These are phyloP conservation scores for Fusarium domesticum DNA, from an alignment of 2,329 filamentous ascomycete genomes.

Conservation along the genomic window DNA sequence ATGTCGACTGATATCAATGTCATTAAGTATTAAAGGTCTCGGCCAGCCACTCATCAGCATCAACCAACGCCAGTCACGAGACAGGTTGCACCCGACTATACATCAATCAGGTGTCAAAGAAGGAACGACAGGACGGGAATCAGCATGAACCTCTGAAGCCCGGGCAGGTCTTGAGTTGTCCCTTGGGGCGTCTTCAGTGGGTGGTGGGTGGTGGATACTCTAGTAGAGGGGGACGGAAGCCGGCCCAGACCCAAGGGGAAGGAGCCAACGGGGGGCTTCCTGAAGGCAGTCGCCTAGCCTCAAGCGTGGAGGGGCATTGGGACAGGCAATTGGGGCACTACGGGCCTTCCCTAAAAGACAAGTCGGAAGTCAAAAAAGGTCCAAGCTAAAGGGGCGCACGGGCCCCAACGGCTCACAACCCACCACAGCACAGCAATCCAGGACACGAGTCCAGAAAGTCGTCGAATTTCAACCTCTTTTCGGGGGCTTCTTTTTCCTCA, in stretches of 20 bases:
- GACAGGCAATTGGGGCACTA: too few species aligned
- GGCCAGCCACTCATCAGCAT: too few species aligned
- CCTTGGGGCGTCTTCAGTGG: background rate
- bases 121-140: too few species aligned
- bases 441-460: constrained; percentile 29
- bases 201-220: background rate
- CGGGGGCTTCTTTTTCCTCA: constrained; percentile 16
- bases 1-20: too few species aligned
- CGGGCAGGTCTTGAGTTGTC: too few species aligned
- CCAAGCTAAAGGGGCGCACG: constrained; percentile 17
- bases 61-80: too few species aligned
- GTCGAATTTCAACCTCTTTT: constrained; percentile 24
- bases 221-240: background rate
- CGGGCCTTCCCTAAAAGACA: background rate
- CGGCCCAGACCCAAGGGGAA: background rate
- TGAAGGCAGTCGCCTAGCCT: too few species aligned
- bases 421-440: constrained; percentile 16
- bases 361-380: background rate
- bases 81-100: too few species aligned
- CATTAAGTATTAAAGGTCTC: too few species aligned
- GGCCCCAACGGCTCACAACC: constrained; percentile 24
- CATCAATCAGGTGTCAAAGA: too few species aligned
- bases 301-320: background rate
- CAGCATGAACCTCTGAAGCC: too few species aligned
- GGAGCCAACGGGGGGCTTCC: background rate